Evolutionary conservation across 177 flowering plant species (phyloP).

Genomic region (Vitis hybrid): DNA sequence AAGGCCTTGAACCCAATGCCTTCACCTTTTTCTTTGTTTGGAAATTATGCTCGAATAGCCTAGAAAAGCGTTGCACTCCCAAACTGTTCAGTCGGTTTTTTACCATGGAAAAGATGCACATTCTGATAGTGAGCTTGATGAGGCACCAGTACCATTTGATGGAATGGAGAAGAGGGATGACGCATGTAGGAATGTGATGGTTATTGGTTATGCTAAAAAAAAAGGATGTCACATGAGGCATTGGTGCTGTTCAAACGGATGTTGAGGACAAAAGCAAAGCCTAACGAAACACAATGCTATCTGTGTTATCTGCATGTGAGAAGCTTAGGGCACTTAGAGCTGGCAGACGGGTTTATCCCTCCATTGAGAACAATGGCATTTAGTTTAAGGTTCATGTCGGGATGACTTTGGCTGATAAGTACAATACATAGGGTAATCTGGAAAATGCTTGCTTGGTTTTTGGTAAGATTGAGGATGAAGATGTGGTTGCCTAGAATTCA

Average conservation of each 20-base stretch:
- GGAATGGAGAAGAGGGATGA: slow-evolving; percentile 60
- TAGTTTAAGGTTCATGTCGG: slow-evolving; percentile 45
- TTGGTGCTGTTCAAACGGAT: slow-evolving; percentile 55
- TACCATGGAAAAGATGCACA: slow-evolving; percentile 42
- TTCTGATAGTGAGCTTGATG: slow-evolving; percentile 42
- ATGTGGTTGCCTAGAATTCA: no score
- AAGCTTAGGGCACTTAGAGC: slow-evolving; percentile 71
- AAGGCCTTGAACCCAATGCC: slow-evolving; percentile 57
- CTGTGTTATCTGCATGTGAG: slow-evolving; percentile 76
- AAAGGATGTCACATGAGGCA: slow-evolving; percentile 52
- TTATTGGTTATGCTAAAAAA: slow-evolving; percentile 69
- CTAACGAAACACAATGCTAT: slow-evolving; percentile 60
- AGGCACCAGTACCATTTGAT: slow-evolving; percentile 60
- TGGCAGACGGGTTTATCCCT: slow-evolving; percentile 77
- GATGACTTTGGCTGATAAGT: slow-evolving; percentile 82
- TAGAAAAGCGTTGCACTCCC: slow-evolving; percentile 50
- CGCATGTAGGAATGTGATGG: slow-evolving; percentile 90
- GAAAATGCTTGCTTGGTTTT: slow-evolving; percentile 75
- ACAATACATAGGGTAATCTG: slow-evolving; percentile 79
- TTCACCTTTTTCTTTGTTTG: slow-evolving; percentile 74
- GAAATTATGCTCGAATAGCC: slow-evolving; percentile 41
- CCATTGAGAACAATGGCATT: slow-evolving; percentile 39
- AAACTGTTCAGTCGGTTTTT: slow-evolving; percentile 47
- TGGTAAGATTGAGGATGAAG: no score
- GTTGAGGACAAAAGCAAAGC: slow-evolving; percentile 46